Evolutionary conservation across 352 stramenopile genomes (phyloP).

Genomic region (Phytophthora sojae): DNA sequence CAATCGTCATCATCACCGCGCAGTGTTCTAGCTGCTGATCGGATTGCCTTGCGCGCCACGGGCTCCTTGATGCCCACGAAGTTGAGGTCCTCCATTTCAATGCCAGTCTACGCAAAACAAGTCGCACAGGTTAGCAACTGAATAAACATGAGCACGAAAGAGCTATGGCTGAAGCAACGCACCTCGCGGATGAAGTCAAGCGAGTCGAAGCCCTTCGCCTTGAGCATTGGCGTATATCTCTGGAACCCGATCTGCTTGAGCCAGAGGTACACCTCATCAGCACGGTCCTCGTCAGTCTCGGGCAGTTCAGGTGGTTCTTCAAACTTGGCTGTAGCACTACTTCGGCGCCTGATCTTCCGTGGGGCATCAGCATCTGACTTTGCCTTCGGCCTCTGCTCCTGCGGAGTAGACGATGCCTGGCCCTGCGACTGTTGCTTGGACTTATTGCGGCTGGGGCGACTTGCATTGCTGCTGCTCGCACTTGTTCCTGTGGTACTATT

Average conservation of each 20-base stretch:
- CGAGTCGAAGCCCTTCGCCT: constrained; percentile 78
- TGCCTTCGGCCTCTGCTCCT: constrained; percentile 23
- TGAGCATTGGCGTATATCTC: constrained; percentile 70
- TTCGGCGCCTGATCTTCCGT: constrained; percentile 37
- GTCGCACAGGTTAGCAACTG: constrained; percentile 10
- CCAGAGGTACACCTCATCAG: constrained; percentile 81
- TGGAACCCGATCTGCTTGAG: constrained; percentile 68
- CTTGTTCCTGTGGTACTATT: constrained; percentile 46
- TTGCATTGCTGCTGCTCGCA: constrained; percentile 42
- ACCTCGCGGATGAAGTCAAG: constrained; percentile 91
- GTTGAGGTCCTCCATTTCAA: constrained; percentile 88
- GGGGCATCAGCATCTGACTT: constrained; percentile 25
- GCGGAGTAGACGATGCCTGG: constrained; percentile 16
- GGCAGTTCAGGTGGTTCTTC: constrained; percentile 38
- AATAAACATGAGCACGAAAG: neutral
- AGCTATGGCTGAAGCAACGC: constrained; percentile 11
- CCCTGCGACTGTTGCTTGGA: constrained; percentile 22
- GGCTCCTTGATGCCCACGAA: constrained; percentile 85
- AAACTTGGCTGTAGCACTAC: constrained; percentile 35
- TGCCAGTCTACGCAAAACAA: constrained; percentile 66
- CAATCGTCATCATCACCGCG: constrained; percentile 55
- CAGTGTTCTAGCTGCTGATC: constrained; percentile 61
- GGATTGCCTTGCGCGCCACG: constrained; percentile 64
- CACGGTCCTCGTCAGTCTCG: constrained; percentile 55
- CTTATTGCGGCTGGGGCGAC: constrained; percentile 35